Conservation (phyloP, 352 stramenopile genomes). For the Globisporangium iwayamae region DNA sequence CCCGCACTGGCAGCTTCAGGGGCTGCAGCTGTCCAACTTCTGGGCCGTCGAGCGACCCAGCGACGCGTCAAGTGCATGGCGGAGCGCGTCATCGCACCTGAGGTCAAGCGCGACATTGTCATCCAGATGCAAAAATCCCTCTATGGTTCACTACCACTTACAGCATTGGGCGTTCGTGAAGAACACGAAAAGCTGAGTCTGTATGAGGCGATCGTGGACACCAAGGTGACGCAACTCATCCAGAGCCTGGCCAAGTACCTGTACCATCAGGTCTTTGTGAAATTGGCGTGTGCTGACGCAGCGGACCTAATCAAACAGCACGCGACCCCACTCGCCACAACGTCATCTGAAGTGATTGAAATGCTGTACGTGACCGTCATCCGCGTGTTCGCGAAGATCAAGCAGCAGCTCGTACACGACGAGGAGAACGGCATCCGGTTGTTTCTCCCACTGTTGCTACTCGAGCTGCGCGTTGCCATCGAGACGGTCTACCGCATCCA, state of each 20-base stretch:
- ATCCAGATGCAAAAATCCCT: conserved; percentile 50
- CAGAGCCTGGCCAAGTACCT: conserved; percentile 31
- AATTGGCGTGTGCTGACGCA: conserved; percentile 24
- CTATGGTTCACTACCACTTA: conserved; percentile 38
- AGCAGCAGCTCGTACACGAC: conserved; percentile 17
- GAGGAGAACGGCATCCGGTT: conserved; percentile 31
- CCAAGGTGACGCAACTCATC: conserved; percentile 34
- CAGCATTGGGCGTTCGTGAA: conserved; percentile 33
- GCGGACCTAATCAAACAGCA: conserved; percentile 17
- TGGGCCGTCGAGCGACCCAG: conserved; percentile 33
- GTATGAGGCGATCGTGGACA: conserved; percentile 24
- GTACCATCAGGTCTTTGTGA: conserved; percentile 43
- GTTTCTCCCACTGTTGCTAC: conserved; percentile 47
- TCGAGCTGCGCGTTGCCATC: conserved; percentile 55
- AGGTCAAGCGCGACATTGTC: conserved; percentile 27
- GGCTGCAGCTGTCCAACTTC: conserved; percentile 22
- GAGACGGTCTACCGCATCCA: conserved; percentile 60
- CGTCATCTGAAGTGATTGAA: conserved; percentile 22
- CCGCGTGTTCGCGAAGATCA: conserved; percentile 32
- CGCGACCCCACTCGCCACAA: background rate
- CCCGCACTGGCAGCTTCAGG: conserved; percentile 21
- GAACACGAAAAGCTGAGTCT: conserved; percentile 28
- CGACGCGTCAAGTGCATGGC: conserved; percentile 38
- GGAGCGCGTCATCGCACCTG: conserved; percentile 33
- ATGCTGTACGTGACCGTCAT: conserved; percentile 40